Percentiles rank a stretch among this genome's conserved stretches.
Conservation (phyloP, 441 rosid genomes). For the Brassica hybrid region DNA sequence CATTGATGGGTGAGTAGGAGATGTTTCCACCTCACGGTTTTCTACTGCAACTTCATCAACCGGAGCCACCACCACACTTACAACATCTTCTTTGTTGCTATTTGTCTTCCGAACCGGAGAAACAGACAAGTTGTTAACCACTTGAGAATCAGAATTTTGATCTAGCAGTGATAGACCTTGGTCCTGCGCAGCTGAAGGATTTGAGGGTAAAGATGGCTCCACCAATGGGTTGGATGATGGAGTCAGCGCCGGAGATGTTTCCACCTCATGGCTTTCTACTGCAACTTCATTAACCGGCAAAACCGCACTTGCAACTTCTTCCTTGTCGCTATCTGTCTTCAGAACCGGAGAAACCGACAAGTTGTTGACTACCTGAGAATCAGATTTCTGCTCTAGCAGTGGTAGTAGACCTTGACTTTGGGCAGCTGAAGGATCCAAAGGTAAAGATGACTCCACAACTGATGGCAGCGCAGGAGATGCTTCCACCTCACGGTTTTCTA, state of each 20-base stretch:
- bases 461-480: too few species aligned
- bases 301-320: conserved; percentile 22
- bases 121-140: too few species aligned
- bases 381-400: conserved; percentile 1
- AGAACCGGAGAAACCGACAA: conserved; percentile 46
- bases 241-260: conserved; percentile 41
- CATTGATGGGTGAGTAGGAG: too few species aligned
- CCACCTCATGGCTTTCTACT: conserved; percentile 46
- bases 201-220: conserved; percentile 42
- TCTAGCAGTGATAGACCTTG: background rate
- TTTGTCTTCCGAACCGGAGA: background rate
- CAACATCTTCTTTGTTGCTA: too few species aligned
- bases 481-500: too few species aligned
- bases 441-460: too few species aligned
- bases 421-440: too few species aligned
- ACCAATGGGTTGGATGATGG: conserved; percentile 47
- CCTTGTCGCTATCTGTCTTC: background rate
- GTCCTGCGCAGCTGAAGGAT: conserved; percentile 64
- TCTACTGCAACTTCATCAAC: too few species aligned
- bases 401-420: background rate
- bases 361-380: conserved; percentile 45
- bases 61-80: too few species aligned
- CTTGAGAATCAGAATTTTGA: conserved; percentile 31
- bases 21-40: too few species aligned
- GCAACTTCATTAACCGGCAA: conserved; percentile 43